These are phyloP conservation scores for Oryza longistaminata DNA, from an alignment of 176 grass and related monocot genomes.

Conservation along the genomic window DNA sequence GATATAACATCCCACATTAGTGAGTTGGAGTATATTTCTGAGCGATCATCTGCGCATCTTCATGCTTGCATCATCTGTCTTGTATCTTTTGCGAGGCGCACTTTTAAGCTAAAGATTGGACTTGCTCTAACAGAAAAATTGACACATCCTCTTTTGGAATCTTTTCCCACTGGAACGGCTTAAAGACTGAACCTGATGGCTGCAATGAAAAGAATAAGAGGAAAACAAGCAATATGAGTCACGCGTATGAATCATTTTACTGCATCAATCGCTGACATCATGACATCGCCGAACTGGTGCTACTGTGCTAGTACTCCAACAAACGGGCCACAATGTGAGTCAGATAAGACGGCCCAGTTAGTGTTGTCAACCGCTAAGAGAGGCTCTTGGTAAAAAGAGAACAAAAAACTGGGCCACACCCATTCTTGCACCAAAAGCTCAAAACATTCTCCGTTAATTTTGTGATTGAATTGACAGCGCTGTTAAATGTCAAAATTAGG, in stretches of 20 bases:
- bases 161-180: conserved; percentile 16
- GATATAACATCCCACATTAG: neutral
- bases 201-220: conserved; percentile 29
- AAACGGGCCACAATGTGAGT: conserved; percentile 28
- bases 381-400: neutral
- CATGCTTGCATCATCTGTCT: too few species aligned
- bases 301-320: neutral
- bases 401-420: neutral
- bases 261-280: conserved; percentile 21
- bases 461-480: conserved; percentile 28
- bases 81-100: neutral
- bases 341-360: conserved; percentile 32
- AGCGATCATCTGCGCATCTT: too few species aligned
- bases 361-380: conserved; percentile 27
- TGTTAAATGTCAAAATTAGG: conserved; percentile 25
- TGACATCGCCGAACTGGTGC: conserved; percentile 2
- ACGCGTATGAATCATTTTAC: conserved; percentile 37
- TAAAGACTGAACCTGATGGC: conserved; percentile 14
- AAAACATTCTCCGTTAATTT: conserved; percentile 30
- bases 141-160: conserved; percentile 28
- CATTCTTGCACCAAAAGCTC: conserved; percentile 27
- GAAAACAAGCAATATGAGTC: conserved; percentile 8
- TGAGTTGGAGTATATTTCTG: neutral
- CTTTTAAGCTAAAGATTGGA: conserved; percentile 20
- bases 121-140: neutral